Conservation (phyloP, 23 red algal species). For the Gracilaria gracilis region DNA sequence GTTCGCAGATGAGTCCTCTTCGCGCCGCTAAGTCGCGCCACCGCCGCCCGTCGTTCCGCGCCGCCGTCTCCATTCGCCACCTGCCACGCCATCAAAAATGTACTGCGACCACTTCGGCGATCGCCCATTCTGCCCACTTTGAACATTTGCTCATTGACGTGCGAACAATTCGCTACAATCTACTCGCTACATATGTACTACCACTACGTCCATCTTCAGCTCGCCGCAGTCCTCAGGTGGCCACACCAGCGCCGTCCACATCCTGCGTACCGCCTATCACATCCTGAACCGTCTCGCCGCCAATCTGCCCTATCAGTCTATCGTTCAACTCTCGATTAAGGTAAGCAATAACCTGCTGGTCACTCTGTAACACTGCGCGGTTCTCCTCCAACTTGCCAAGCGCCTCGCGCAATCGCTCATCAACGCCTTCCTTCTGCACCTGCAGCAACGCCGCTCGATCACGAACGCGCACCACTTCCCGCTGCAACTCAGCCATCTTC, state of each 20-base stretch:
- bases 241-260: slow-evolving; percentile 4
- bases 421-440: slow-evolving; percentile 64
- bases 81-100: no score
- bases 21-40: not conserved
- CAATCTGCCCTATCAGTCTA: slow-evolving; percentile 24
- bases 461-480: slow-evolving; percentile 40
- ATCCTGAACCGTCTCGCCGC: slow-evolving; percentile 5
- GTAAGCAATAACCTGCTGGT: slow-evolving; percentile 62
- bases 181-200: no score
- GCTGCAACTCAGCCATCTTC: slow-evolving; percentile 27
- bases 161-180: no score
- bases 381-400: slow-evolving; percentile 60
- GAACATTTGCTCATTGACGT: no score
- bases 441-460: slow-evolving; percentile 46
- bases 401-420: slow-evolving; percentile 25
- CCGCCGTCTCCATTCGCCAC: no score
- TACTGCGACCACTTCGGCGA: no score
- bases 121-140: no score
- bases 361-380: slow-evolving; percentile 41
- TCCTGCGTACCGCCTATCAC: not conserved
- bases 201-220: no score
- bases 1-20: not conserved
- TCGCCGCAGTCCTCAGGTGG: not conserved
- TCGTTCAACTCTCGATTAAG: slow-evolving; percentile 70
- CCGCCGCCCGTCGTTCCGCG: no score